Conservation (phyloP, 2,329 filamentous ascomycete genomes). For the Helicocarpus griseus region DNA sequence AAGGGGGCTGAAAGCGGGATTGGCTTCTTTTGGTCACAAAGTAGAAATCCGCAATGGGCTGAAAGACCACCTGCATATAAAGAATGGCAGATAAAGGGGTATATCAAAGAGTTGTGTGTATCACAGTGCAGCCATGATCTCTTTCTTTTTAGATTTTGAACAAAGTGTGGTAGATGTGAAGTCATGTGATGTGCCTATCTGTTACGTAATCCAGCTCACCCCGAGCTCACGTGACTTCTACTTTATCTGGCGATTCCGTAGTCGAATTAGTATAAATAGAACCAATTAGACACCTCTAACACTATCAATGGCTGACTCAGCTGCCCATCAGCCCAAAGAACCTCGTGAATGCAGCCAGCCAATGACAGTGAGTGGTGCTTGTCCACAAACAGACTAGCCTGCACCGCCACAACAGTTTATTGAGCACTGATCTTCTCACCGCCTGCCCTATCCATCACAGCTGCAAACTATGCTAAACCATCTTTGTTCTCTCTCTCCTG, state of each 20-base stretch:
- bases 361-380: not conserved
- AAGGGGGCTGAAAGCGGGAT: not conserved
- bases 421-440: slow-evolving; percentile 10
- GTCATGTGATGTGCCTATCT: too few relatives aligned
- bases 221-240: too few relatives aligned
- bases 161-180: not conserved
- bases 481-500: not conserved
- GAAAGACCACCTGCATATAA: not conserved
- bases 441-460: slow-evolving; percentile 5
- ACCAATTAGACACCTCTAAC: too few relatives aligned
- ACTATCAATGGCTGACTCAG: too few relatives aligned
- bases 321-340: too few relatives aligned
- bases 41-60: too few relatives aligned
- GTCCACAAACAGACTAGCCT: not conserved
- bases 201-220: too few relatives aligned
- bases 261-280: too few relatives aligned
- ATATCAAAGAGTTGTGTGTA: not conserved
- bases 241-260: too few relatives aligned
- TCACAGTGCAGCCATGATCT: not conserved
- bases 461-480: not conserved
- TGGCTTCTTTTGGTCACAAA: not conserved
- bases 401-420: not conserved
- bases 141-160: not conserved
- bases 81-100: not conserved
- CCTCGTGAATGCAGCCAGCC: not conserved